Evolutionary conservation across 179 eudicot genomes (phyloP), one percentile per base, ranked within the genome.

Genomic region (Gypsophila paniculata): DNA sequence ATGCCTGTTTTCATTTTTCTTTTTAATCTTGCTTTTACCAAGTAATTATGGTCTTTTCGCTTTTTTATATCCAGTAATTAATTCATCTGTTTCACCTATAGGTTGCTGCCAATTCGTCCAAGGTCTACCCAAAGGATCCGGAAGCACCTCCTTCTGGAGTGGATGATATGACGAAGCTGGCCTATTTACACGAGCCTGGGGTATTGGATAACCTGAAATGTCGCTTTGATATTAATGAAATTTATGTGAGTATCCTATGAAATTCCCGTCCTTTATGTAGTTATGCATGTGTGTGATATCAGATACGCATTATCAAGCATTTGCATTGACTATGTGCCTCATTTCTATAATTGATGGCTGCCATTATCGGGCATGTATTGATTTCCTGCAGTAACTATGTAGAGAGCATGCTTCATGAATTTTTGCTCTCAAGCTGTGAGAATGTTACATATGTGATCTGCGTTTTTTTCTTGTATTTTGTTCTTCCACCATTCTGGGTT

Each of bases 131-230:
- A 36, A 86, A 93, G 82, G 98, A 93, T 81, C 79, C 82, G 21
- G 98, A 93, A 77, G 91, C 91, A 57, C 96, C 96, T 59, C 59
- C 78, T 13, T 72, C 82, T 73, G 97, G 98, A 34, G 96, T 91
- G 74, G 97, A 93, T 79, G 98, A 93, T 70, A 93, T 93, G 98
- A 93, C 98, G 70, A 93, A 80, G 86, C 83, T 93, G 65, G 85
- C 98, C 66, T 93, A 93, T 86, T 81, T 93, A 76, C 98, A 93
- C 68, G 97, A 93, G 69, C 98, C 98, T 59, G 96, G 98, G 70
- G 98, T 93, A 75, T 79, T 93, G 75, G 88, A 91, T 64, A 93
- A 93, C 83, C 69, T 93, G 76, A 93, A 72, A 74, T 77, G 77
- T 72, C 84, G 98, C 75, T 93, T 80, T 83, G 91, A 89, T 76